Evolutionary conservation across 75 land plant genomes (phyloP).

Genomic region (Adiantum capillusveneris): DNA sequence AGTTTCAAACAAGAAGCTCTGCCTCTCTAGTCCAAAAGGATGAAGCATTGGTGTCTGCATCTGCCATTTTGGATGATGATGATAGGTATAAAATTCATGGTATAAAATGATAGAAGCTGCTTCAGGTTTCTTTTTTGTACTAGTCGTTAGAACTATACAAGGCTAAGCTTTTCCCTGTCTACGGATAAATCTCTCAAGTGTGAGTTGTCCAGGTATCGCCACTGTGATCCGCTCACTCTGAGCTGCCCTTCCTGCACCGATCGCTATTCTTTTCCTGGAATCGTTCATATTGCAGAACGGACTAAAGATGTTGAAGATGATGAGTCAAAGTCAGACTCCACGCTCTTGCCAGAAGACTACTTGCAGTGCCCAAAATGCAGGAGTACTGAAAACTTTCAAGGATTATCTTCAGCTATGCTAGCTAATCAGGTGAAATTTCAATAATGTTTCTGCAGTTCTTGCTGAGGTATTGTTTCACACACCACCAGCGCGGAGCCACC

Average conservation of each 20-base stretch:
- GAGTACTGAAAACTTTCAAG: constrained; percentile 32
- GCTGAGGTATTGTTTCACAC: neutral
- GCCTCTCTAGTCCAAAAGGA: constrained; percentile 43
- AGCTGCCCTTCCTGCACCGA: constrained; percentile 73
- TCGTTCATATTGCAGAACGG: constrained; percentile 29
- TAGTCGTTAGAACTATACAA: too few species aligned
- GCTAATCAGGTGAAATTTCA: constrained; percentile 80
- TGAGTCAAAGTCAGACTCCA: constrained; percentile 6
- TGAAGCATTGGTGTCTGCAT: constrained; percentile 40
- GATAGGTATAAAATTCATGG: too few species aligned
- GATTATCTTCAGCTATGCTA: constrained; percentile 56
- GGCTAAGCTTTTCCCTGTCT: too few species aligned
- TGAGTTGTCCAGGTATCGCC: constrained; percentile 49
- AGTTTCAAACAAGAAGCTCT: constrained; percentile 57
- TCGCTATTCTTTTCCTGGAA: constrained; percentile 62
- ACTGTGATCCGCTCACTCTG: constrained; percentile 68
- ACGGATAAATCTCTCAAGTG: too few species aligned
- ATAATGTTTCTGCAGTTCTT: neutral
- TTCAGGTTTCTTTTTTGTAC: too few species aligned
- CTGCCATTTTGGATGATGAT: constrained; percentile 53
- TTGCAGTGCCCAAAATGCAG: constrained; percentile 75
- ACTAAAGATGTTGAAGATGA: constrained; percentile 6
- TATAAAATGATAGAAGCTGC: too few species aligned
- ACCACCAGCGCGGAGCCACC: too few species aligned
- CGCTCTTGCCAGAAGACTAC: constrained; percentile 16